Evolutionary conservation across 2,329 filamentous ascomycete genomes (phyloP).

Genomic region (Cytospora schulzeri): DNA sequence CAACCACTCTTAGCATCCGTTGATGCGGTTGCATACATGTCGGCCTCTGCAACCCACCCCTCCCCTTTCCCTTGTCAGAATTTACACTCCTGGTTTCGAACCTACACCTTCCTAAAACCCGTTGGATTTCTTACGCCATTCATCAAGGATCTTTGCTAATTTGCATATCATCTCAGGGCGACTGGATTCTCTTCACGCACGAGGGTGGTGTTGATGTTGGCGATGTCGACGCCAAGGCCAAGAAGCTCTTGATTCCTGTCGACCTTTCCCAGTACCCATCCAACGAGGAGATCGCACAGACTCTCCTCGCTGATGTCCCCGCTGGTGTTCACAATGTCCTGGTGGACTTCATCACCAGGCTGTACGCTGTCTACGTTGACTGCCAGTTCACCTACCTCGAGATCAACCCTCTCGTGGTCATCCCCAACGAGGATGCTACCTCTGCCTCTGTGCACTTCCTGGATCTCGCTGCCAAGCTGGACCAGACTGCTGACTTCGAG

Average conservation of each 20-base stretch:
- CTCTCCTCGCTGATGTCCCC: slow-evolving; percentile 90
- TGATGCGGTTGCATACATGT: slow-evolving; percentile 23
- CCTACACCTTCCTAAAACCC: slow-evolving; percentile 29
- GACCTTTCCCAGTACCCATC: slow-evolving; percentile 93
- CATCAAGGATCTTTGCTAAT: slow-evolving; percentile 22
- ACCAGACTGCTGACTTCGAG: slow-evolving; percentile 99
- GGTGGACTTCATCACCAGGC: slow-evolving; percentile 96
- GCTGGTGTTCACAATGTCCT: slow-evolving; percentile 96
- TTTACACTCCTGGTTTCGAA: slow-evolving; percentile 19
- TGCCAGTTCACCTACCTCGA: slow-evolving; percentile 99
- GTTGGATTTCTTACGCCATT: slow-evolving; percentile 29
- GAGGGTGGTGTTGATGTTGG: slow-evolving; percentile 99
- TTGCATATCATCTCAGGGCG: slow-evolving; percentile 63
- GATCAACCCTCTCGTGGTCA: slow-evolving; percentile 98
- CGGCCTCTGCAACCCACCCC: slow-evolving; percentile 17
- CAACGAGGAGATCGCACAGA: slow-evolving; percentile 86
- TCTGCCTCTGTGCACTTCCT: slow-evolving; percentile 97
- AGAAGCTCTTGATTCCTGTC: slow-evolving; percentile 97
- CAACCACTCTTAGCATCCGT: slow-evolving; percentile 18
- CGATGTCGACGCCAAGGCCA: slow-evolving; percentile 97
- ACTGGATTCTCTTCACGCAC: slow-evolving; percentile 99
- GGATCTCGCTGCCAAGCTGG: slow-evolving; percentile 96
- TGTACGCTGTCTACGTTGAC: slow-evolving; percentile 99
- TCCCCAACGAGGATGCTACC: slow-evolving; percentile 89
- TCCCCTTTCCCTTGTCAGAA: background rate